Conservation (phyloP, 129 eudicot genomes). For the Logfia minima region DNA sequence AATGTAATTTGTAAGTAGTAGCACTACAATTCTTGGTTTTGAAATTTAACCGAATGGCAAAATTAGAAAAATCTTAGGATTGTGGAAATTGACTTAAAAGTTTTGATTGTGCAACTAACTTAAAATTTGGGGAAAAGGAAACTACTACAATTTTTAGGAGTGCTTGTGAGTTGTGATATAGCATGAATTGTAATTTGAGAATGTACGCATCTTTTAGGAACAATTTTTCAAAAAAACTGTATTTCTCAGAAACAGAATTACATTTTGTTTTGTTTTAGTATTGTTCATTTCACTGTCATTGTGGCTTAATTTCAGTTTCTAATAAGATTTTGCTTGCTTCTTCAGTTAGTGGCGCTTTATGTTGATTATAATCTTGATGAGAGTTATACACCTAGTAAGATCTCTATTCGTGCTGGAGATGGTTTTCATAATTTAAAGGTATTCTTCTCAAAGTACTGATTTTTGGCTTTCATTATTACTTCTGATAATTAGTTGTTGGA, state of each 20-base stretch:
- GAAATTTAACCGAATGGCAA: neutral
- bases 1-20: neutral
- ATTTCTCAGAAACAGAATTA: neutral
- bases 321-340: constrained; percentile 11
- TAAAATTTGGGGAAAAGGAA: neutral
- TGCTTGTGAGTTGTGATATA: neutral
- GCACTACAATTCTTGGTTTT: neutral
- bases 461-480: neutral
- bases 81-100: neutral
- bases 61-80: neutral
- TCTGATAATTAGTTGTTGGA: neutral
- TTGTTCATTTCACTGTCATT: neutral
- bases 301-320: neutral
- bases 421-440: constrained; percentile 98
- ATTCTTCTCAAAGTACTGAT: neutral
- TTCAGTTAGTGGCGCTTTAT: constrained; percentile 72
- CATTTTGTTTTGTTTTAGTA: neutral
- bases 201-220: neutral
- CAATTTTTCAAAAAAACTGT: neutral
- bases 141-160: neutral
- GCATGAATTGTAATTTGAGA: neutral
- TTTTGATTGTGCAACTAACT: neutral
- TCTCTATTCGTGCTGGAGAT: constrained; percentile 91
- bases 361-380: constrained; percentile 98
- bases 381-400: constrained; percentile 97